Evolutionary conservation across 805 yeast genomes (phyloP), one percentile per base, ranked within the genome.

Genomic region (Schwanniomyces sp.): DNA sequence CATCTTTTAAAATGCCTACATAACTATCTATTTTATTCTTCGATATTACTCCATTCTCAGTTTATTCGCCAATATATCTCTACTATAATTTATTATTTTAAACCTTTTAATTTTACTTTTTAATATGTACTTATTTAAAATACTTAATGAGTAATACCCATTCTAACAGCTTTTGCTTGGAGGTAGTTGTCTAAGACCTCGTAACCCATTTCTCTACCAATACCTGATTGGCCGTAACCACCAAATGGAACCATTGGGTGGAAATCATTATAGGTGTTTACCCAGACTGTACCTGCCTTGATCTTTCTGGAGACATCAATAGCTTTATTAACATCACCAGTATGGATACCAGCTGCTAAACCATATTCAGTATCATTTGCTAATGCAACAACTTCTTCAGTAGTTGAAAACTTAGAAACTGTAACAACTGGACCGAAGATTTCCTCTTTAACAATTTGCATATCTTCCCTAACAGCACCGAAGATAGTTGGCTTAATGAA

Each of bases 371-470:
- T 78, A 70, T 86, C 86, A 72, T 91, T 92, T 45, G 97, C 96
- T 64, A 76, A 68, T 49, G 67, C 71, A 45, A 91, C 76, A 44
- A 83, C 96, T 64, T 92, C 96, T 54, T 89, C 96, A 54, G 84
- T 84, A 54, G 88, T 82, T 61, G 76, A 75, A 75, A 91, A 91
- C 76, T 89, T 90, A 59, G 87, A 75, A 50, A 89, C 81, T 18
- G 91, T 83, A 50, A 88, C 92, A 49, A 91, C 94, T 34, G 98
- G 98, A 48, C 98, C 98, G 59, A 91, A 91, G 66, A 91, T 88
- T 78, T 91, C 97, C 67, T 91, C 97, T 67, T 77, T 80, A 57
- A 88, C 90, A 66, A 91, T 83, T 56, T 76, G 74, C 85, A 82
- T 84, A 63, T 82, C 75, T 65, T 84, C 86, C 18, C 75, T 76